Percentiles rank a stretch among this genome's conserved stretches.
Evolutionary conservation across 192 early-diverging fungal genomes (phyloP).

Genomic region (Backusella mclennaniae): DNA sequence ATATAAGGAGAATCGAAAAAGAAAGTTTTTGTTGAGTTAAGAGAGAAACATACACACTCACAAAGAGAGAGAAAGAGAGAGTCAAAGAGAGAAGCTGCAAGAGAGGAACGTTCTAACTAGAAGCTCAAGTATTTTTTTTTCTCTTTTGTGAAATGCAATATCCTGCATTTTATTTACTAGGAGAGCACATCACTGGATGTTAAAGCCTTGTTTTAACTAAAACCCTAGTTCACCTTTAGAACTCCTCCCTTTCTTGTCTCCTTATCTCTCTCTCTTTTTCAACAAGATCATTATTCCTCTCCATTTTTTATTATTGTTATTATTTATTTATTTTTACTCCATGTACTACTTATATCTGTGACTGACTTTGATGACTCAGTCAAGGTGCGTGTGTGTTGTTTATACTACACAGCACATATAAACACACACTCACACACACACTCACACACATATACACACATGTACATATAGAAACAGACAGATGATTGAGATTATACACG

Average conservation of each 20-base stretch:
- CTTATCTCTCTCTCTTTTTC: not conserved
- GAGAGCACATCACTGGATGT: not conserved
- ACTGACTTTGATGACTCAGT: not conserved
- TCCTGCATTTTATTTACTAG: not conserved
- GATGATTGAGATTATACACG: not conserved
- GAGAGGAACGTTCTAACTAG: not conserved
- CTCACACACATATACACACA: not conserved
- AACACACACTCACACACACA: not conserved
- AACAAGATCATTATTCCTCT: not conserved
- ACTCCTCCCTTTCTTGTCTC: not conserved
- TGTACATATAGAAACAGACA: not conserved
- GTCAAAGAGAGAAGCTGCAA: not conserved
- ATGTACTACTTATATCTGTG: not conserved
- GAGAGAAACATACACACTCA: not conserved
- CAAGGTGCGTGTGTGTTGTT: not conserved
- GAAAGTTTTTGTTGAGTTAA: not conserved
- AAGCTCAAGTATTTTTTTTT: not conserved
- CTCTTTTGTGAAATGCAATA: not conserved
- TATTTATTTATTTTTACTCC: not conserved
- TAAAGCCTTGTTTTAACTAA: not conserved
- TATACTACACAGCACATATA: not conserved
- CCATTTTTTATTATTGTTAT: not conserved
- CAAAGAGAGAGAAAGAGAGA: not conserved
- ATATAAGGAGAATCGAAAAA: not conserved
- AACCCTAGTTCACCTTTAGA: not conserved